Evolutionary conservation across 164 flowering plant species (phyloP), one percentile per base, ranked within the genome.

Genomic region (Dillenia suffruticosa): DNA sequence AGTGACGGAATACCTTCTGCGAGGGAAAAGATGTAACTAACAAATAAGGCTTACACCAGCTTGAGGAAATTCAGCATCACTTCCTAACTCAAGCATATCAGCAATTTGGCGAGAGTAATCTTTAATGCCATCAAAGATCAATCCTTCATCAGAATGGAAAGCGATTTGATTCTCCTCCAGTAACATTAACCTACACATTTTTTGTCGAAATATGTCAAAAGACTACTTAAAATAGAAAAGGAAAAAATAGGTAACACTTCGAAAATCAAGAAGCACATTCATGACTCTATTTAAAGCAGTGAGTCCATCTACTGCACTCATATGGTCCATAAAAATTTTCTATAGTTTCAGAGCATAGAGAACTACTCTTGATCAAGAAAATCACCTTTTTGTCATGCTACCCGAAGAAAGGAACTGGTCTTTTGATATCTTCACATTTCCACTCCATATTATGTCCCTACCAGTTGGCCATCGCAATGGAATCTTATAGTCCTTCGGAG

Each of bases 81-180:
- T 85, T 61, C 89, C 84, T 63, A 89, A 66, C 16, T 96, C 96
- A 45, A 94, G 81, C 97, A 90, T 88, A 77, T 90, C 96, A 22
- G 97, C 96, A 76, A 94, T 72, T 72, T 86, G 93, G 68, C 87
- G 92, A 68, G 97, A 81, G 66, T 94, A 94, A 69, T 90, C 91
- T 80, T 85, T 91, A 51, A 94, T 93, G 24, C 95, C 97, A 80
- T 88, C 96, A 70, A 82, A 70, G 56, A 68, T 80, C 71, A 76
- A 60, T 2, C 95, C 97, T 70, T 91, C 95, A 40, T 91, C 95
- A 9, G 96, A 87, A 62, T 89, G 99, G 56, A 94, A 94, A 50
- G 99, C 78, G 70, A 94, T 88, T 72, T 94, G 99, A 73, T 91
- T 89, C 72, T 94, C 99, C 81, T 94, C 99, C 45, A 94, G 77